phyloP scores from a whole-genome alignment of 1,139 yeast genomes.

The Yamadazyma mexicana region DNA sequence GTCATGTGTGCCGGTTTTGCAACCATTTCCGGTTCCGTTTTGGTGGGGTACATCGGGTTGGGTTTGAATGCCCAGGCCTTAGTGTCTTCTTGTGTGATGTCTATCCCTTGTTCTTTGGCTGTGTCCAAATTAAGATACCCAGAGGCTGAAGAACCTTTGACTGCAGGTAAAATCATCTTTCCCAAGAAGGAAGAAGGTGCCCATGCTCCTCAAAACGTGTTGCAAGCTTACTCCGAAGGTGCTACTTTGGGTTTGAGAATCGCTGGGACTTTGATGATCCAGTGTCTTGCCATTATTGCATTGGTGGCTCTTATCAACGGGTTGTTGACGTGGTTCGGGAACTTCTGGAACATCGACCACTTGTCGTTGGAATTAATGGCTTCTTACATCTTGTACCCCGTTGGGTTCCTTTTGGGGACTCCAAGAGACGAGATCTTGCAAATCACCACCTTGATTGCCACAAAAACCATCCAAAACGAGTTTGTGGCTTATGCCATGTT shows the following conservation, averaged over 20 bases:
- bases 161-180: conserved; percentile 50
- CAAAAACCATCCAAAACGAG: conserved; percentile 64
- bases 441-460: conserved; percentile 55
- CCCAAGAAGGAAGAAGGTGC: conserved; percentile 42
- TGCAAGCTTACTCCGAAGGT: conserved; percentile 66
- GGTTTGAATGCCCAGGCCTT: conserved; percentile 67
- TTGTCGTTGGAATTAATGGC: conserved; percentile 58
- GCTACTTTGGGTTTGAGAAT: conserved; percentile 61
- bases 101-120: conserved; percentile 67
- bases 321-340: conserved; percentile 62
- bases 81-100: conserved; percentile 69
- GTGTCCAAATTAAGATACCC: conserved; percentile 64
- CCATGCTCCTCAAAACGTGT: conserved; percentile 53
- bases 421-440: conserved; percentile 56
- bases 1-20: conserved; percentile 68
- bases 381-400: conserved; percentile 61
- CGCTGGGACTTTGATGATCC: conserved; percentile 62
- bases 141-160: conserved; percentile 57
- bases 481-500: conserved; percentile 57
- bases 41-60: conserved; percentile 64
- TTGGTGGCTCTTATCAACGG: conserved; percentile 61
- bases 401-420: conserved; percentile 61
- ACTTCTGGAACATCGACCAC: conserved; percentile 56
- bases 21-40: conserved; percentile 66
- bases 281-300: conserved; percentile 64